phyloP scores from a whole-genome alignment of 805 yeast genomes.

The Yamadazyma nakazawae region DNA sequence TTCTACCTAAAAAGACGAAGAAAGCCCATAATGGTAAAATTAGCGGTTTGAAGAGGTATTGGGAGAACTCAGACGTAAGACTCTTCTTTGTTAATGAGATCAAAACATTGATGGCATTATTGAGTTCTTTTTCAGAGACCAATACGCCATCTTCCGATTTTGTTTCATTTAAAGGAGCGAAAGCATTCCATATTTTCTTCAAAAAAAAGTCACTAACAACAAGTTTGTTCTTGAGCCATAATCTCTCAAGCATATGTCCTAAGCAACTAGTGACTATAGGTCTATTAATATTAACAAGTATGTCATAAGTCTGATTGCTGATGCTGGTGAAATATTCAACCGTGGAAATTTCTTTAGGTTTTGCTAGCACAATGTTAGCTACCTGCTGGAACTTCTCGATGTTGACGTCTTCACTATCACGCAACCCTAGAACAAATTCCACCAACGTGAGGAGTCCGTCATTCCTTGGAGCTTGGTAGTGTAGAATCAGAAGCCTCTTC shows the following conservation, averaged over 20 bases:
- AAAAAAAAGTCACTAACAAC: slow-evolving; percentile 61
- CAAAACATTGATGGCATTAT: slow-evolving; percentile 63
- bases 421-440: slow-evolving; percentile 72
- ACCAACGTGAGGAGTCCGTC: slow-evolving; percentile 74
- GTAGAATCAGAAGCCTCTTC: slow-evolving; percentile 49
- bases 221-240: slow-evolving; percentile 48
- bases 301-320: slow-evolving; percentile 59
- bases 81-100: slow-evolving; percentile 53
- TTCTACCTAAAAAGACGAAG: slow-evolving; percentile 30
- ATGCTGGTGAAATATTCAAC: slow-evolving; percentile 54
- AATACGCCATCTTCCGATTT: slow-evolving; percentile 22
- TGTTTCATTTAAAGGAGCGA: slow-evolving; percentile 32
- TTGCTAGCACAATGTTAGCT: slow-evolving; percentile 58
- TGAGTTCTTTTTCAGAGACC: slow-evolving; percentile 48
- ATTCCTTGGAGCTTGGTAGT: slow-evolving; percentile 45
- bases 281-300: slow-evolving; percentile 57
- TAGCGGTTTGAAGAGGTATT: slow-evolving; percentile 28
- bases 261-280: slow-evolving; percentile 59
- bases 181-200: slow-evolving; percentile 42
- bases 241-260: slow-evolving; percentile 49
- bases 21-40: slow-evolving; percentile 44
- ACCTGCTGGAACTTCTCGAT: slow-evolving; percentile 65
- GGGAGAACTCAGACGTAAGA: slow-evolving; percentile 22
- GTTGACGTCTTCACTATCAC: slow-evolving; percentile 69
- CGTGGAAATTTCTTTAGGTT: slow-evolving; percentile 52